Conservation (phyloP, 2,329 filamentous ascomycete species). For the Stromatinia cepivora region DNA sequence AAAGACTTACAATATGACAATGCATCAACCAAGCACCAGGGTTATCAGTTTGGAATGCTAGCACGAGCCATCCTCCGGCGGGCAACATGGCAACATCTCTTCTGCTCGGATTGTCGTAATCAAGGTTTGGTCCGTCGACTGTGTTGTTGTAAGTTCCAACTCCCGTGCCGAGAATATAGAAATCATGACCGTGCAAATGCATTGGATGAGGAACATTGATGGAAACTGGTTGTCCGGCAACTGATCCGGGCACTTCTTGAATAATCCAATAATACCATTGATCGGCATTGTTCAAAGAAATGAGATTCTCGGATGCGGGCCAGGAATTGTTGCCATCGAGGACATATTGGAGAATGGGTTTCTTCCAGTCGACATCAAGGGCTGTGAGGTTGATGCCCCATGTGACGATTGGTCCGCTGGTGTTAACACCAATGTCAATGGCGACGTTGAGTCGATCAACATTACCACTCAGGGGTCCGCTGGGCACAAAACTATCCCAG, state of each 20-base stretch:
- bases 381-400: conserved; percentile 22
- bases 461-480: conserved; percentile 3
- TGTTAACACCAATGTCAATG: conserved; percentile 19
- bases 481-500: conserved; percentile 23
- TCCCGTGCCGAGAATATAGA: conserved; percentile 43
- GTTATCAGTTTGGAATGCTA: conserved; percentile 41
- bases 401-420: conserved; percentile 25
- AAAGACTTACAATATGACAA: conserved; percentile 30
- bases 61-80: conserved; percentile 26
- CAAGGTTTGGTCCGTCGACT: conserved; percentile 9
- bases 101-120: conserved; percentile 48
- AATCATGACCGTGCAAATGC: conserved; percentile 50
- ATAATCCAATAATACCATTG: conserved; percentile 29
- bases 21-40: conserved; percentile 39
- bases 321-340: conserved; percentile 31
- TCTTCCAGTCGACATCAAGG: conserved; percentile 46
- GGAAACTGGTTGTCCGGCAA: conserved; percentile 1
- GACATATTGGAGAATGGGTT: conserved; percentile 45
- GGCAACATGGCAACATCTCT: conserved; percentile 51
- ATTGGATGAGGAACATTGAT: conserved; percentile 44
- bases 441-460: conserved; percentile 17
- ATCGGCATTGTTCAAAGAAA: conserved; percentile 24
- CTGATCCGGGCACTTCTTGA: conserved; percentile 16
- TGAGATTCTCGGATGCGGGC: conserved; percentile 25
- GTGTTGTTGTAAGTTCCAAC: conserved; percentile 22